Conservation (phyloP, 2,329 filamentous ascomycete species). For the Didymella sp. region DNA sequence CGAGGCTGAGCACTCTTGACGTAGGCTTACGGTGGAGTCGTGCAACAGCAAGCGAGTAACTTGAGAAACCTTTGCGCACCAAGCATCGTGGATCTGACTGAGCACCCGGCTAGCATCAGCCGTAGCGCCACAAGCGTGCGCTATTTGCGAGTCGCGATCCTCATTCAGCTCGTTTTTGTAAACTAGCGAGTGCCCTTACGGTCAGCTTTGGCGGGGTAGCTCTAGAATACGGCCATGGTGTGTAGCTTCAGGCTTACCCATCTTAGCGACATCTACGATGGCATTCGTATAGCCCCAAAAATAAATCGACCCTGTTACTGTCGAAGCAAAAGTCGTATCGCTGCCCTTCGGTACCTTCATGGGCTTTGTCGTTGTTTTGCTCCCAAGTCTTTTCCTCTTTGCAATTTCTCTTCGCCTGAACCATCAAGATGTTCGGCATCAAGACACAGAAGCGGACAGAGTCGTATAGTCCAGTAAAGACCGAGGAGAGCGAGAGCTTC, state of each 20-base stretch:
- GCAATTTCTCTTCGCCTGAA: background rate
- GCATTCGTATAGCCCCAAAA: constrained; percentile 7
- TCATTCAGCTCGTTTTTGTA: constrained; percentile 16
- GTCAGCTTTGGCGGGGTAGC: constrained; percentile 31
- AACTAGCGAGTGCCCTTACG: constrained; percentile 3
- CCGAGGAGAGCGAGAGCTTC: constrained; percentile 29
- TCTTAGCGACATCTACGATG: constrained; percentile 1
- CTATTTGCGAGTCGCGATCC: constrained; percentile 16
- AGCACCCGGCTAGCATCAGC: constrained; percentile 21
- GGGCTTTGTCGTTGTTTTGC: background rate
- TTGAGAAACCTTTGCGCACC: background rate
- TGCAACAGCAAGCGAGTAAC: background rate
- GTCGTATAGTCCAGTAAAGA: constrained; percentile 20
- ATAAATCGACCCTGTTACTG: constrained; percentile 1
- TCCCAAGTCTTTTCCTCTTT: background rate
- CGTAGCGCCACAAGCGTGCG: constrained; percentile 26
- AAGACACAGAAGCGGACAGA: constrained; percentile 25
- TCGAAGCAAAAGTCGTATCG: constrained; percentile 2
- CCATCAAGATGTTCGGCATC: constrained; percentile 26
- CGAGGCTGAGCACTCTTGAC: constrained; percentile 1
- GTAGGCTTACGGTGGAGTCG: background rate
- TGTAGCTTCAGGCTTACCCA: constrained; percentile 16
- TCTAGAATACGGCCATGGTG: constrained; percentile 16
- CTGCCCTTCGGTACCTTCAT: background rate
- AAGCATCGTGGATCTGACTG: constrained; percentile 6